Percentiles rank a stretch among this genome's conserved stretches.
These are phyloP conservation scores for Candolleomyces efflorescens DNA, from an alignment of 768 basidiomycete genomes.

Conservation along the genomic window DNA sequence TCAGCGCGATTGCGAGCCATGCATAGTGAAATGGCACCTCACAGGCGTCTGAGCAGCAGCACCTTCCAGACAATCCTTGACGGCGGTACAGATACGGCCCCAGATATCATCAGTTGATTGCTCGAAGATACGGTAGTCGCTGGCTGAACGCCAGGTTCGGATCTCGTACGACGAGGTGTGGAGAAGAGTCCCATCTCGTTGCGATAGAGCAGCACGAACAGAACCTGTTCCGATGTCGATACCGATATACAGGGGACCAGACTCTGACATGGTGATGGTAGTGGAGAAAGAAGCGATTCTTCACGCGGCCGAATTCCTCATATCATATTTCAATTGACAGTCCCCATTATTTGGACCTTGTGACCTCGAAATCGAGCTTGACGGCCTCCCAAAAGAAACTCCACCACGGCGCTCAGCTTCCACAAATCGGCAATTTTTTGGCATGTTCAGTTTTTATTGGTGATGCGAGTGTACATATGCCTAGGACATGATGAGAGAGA, in stretches of 20 bases:
- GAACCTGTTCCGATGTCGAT: constrained; percentile 93
- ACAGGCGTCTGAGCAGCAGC: constrained; percentile 47
- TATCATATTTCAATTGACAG: too few species aligned
- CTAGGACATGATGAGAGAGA: constrained; percentile 28
- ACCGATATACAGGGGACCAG: constrained; percentile 54
- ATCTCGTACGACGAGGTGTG: constrained; percentile 81
- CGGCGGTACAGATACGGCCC: constrained; percentile 58
- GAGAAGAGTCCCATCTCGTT: constrained; percentile 59
- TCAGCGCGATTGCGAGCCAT: background rate
- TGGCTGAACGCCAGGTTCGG: constrained; percentile 78
- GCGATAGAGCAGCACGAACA: constrained; percentile 80
- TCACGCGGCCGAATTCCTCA: constrained; percentile 1
- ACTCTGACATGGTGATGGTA: constrained; percentile 1
- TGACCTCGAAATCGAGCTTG: too few species aligned
- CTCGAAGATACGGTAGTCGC: constrained; percentile 92
- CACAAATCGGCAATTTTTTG: background rate
- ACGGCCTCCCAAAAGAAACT: too few species aligned
- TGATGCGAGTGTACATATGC: constrained; percentile 29
- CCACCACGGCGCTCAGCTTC: too few species aligned
- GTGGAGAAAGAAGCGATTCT: constrained; percentile 1
- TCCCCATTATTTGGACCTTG: too few species aligned
- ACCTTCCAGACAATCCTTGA: constrained; percentile 58
- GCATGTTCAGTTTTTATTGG: constrained; percentile 10
- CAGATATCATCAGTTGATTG: constrained; percentile 92
- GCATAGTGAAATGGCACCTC: constrained; percentile 10